Base-by-base conservation (phyloP, 495 filamentous ascomycete species). In the Geoglossum glabrum region DNA sequence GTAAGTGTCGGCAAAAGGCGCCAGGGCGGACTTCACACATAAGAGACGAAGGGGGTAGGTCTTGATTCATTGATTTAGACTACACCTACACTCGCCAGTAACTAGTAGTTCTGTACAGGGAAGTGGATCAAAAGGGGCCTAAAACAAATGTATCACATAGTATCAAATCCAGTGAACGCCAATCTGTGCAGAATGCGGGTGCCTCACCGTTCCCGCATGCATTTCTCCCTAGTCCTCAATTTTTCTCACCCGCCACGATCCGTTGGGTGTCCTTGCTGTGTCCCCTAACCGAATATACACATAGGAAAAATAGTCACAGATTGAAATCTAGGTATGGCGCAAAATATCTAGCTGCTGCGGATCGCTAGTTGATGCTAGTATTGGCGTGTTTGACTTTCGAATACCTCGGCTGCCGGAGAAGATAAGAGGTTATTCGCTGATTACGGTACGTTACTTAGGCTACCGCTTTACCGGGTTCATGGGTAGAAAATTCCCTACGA, bases 401-500 rank as follows among this genome's bases (percentile, higher is more conserved):
- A 11, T 13, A 40, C 17, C 36, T 15, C 3, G 17, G 31, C 17
- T 3, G 36, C 36, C 36, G 11, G 2, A 15, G 13, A 15, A 2
- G 11, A 15, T 40, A 15, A 45, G 10, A 45, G 40, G 40, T 21
- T 19, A 19, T 45, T 45, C 40, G n/a, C 1, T 13, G 25, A 21
- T 27, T n/a, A 52, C 15, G 9, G 15, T 28, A 4, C 40, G n/a
- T 52, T n/a, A 5, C 9, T 28, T 1, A 52, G 25, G 1, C 19
- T 63, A 59, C 17, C 59, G 59, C 59, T 71, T 69, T 62, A 65
- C 69, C 33, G 72, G 71, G 56, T 77, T 66, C 66, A 83, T 80
- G 17, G 90, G 90, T 55, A 98, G 72, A 70, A 98, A 98, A 66
- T 98, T 98, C 54, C 92, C 92, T 40, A 98, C 83, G 64, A 98